Evolutionary conservation across 306 rosid genomes (phyloP), one percentile per base, ranked within the genome.

Genomic region (Trifolium fragiferum): DNA sequence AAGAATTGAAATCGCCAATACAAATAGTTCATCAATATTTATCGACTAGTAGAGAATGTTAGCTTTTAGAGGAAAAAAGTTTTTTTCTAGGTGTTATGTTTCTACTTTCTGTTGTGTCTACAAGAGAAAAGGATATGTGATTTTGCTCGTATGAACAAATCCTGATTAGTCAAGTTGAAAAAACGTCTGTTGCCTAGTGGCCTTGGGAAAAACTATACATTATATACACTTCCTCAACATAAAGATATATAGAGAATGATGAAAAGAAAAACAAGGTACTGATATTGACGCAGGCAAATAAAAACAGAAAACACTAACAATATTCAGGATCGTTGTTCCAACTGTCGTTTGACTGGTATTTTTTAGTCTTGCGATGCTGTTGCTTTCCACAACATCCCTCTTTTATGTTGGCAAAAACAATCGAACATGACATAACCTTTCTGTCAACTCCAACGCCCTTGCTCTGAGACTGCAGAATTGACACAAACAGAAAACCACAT

Each of bases 211-310:
- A 8, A 43, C 18, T 15, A 47, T 10, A 16, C 47, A 69, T 47
- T 68, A 3, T 30, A 49, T 27, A 49, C 30, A 49, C 46, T 68
- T 27, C 53, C 16, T 66, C 5, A 32, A 55, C 23, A 55, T 30
- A 18, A 55, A 19, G 27, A 32, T 20, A 21, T 21, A 55, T 21
- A 19, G 33, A 55, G 10, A 55, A 55, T 55, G 62, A 55, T 7
- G 7, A 55, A 33, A 33, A 33, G n/a, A n/a, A n/a, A n/a, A n/a
- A 23, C 5, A 12, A 43, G 20, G 73, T 41, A 68, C 32, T 68
- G 32, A 61, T 60, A 74, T 73, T 68, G 61, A 6, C 63, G 86
- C 86, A 82, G 86, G 86, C 58, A 77, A 82, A 73, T 33, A 55
- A 59, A 78, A 78, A 27, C 70, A 73, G 49, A 63, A 55, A 66